Conservation (phyloP, 495 filamentous ascomycete genomes). For the Podospora anserina region DNA sequence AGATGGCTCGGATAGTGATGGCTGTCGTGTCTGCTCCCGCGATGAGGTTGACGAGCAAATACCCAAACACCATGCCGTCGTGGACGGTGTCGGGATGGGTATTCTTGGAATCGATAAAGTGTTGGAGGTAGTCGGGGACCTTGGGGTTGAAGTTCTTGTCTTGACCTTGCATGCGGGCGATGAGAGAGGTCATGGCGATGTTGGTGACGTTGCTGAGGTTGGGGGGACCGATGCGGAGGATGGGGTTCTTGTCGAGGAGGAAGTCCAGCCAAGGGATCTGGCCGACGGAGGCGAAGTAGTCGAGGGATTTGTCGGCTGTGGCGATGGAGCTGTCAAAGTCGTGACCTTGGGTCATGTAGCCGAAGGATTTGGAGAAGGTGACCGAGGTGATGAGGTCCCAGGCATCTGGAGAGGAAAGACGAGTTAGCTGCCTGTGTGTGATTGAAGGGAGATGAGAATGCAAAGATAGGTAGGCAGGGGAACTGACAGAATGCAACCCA, state of each 20-base stretch:
- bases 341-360: conserved; percentile 38
- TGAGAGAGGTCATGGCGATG: conserved; percentile 15
- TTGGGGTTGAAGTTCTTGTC: conserved; percentile 19
- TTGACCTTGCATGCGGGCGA: conserved; percentile 17
- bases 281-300: conserved; percentile 41
- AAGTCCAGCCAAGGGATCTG: conserved; percentile 50
- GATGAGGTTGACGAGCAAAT: conserved; percentile 37
- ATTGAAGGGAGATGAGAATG: not conserved
- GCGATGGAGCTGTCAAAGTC: conserved; percentile 40
- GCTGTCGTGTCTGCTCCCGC: conserved; percentile 46
- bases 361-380: conserved; percentile 38
- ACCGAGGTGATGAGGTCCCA: conserved; percentile 36
- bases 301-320: conserved; percentile 41
- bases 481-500: conserved; percentile 35
- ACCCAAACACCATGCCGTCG: conserved; percentile 22
- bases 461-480: not conserved
- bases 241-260: conserved; percentile 47
- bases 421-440: not conserved
- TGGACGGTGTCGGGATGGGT: conserved; percentile 24
- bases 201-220: conserved; percentile 19
- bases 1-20: conserved; percentile 30
- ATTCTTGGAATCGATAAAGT: conserved; percentile 29
- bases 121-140: conserved; percentile 27
- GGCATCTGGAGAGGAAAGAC: conserved; percentile 25
- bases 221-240: conserved; percentile 35